Base-by-base conservation (phyloP, 257 asterid genomes). In the Forsythia suspensa region DNA sequence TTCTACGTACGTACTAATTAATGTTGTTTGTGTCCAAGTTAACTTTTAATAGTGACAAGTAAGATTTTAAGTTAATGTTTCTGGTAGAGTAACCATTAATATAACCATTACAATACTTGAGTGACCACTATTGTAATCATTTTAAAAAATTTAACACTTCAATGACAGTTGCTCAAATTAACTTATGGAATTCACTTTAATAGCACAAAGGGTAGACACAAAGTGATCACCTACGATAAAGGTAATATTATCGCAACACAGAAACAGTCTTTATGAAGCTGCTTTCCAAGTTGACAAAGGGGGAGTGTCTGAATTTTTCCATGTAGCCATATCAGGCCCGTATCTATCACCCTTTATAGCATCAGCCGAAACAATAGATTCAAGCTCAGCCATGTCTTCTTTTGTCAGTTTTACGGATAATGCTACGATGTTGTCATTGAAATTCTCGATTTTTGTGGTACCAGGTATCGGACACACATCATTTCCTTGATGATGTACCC, bases 401-500 rank as follows among this genome's bases (percentile, higher is more conserved):
- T 73, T 79, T 0, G 83, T 77, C 9, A 81, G 68, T 36, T 71
- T 66, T 44, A 84, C 83, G 6, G 83, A 74, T 13, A 84, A 44
- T n/a, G 88, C 85, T 39, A 71, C 85, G 52, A 84, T 44, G 18
- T 84, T 84, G 2, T 87, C 73, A 37, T 83, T 83, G 3, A 87
- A 67, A 76, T 89, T 87, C 5, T 46, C 77, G 51, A 87, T 73
- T 76, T 83, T 86, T 4, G 92, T 88, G 37, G 89, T 87, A 20
- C 89, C 91, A 1, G 89, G 91, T 24, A 87, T 87, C 2, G 91
- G 91, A 24, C 91, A 80, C 59, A 87, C 87, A 38, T 85, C 86
- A 24, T 76, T 77, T 61, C 93, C 93, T 77, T 84, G 91, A 76
- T 87, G 90, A 82, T 85, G 93, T n/a, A 89, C 81, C 93, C 93